Evolutionary conservation across 768 basidiomycete species (phyloP).

Genomic region (Lyophyllum atratum): DNA sequence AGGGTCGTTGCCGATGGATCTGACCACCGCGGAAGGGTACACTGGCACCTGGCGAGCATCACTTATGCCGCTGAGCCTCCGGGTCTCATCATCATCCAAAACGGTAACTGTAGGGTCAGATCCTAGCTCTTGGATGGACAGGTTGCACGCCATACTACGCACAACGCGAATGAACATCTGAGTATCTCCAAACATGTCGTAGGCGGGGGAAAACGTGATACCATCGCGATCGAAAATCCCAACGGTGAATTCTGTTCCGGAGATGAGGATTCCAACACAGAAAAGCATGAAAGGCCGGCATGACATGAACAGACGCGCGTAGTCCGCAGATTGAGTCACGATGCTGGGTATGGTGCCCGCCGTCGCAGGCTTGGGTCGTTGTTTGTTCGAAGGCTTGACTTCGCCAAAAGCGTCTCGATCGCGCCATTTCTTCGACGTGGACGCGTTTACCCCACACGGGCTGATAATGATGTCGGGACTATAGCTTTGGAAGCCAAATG

Average conservation of each 20-base stretch:
- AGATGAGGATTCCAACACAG: conserved; percentile 29
- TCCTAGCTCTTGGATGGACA: conserved; percentile 19
- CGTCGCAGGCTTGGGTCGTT: conserved; percentile 13
- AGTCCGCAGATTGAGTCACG: conserved; percentile 23
- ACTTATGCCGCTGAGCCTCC: neutral
- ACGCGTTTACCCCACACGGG: neutral
- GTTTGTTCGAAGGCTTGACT: conserved; percentile 13
- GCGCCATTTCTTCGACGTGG: conserved; percentile 8
- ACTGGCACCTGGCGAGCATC: neutral
- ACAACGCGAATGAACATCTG: conserved; percentile 26
- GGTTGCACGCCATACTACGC: conserved; percentile 18
- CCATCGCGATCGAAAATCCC: conserved; percentile 32
- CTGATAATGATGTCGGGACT: conserved; percentile 13
- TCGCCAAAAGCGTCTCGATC: conserved; percentile 13
- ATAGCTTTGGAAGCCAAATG: conserved; percentile 14
- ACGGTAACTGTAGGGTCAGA: conserved; percentile 16
- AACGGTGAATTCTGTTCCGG: conserved; percentile 28
- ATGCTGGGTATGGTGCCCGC: conserved; percentile 8
- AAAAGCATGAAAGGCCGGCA: conserved; percentile 30
- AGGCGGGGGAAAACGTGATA: conserved; percentile 22
- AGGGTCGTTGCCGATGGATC: conserved; percentile 7
- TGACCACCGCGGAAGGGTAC: conserved; percentile 4
- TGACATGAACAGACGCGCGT: conserved; percentile 29
- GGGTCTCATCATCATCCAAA: conserved; percentile 1
- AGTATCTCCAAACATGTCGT: conserved; percentile 22